Percentiles rank a stretch among this genome's conserved stretches.
Conservation (phyloP, 2,329 filamentous ascomycete genomes). For the Aspergillus arachidicola region DNA sequence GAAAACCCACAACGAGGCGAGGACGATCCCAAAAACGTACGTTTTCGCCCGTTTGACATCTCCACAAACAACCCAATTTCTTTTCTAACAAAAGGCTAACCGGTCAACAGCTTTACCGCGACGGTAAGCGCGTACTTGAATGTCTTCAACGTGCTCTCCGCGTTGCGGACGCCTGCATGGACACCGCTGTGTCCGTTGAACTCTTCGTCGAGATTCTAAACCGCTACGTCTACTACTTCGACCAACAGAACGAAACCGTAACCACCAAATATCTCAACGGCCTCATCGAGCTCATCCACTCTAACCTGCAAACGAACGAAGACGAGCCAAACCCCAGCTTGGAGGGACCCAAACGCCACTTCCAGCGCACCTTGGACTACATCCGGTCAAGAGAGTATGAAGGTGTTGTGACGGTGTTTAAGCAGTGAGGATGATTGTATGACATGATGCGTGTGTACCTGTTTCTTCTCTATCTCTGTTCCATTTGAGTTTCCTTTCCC, state of each 20-base stretch:
- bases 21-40: constrained; percentile 76
- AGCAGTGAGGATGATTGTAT: constrained; percentile 38
- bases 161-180: constrained; percentile 98
- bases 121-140: constrained; percentile 94
- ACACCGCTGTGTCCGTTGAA: constrained; percentile 94
- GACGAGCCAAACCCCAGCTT: constrained; percentile 66
- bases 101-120: constrained; percentile 76
- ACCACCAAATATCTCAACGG: constrained; percentile 98
- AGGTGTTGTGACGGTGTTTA: constrained; percentile 74
- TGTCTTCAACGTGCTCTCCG: constrained; percentile 93
- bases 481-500: constrained; percentile 12
- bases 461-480: constrained; percentile 10
- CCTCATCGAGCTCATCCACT: constrained; percentile 96
- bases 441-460: constrained; percentile 17
- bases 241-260: constrained; percentile 97
- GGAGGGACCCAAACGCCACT: constrained; percentile 90
- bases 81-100: not conserved
- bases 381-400: constrained; percentile 91
- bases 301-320: constrained; percentile 85
- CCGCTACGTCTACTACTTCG: constrained; percentile 98
- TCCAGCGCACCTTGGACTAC: constrained; percentile 91
- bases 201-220: constrained; percentile 98
- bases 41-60: constrained; percentile 38
- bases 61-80: not conserved
- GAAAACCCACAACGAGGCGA: constrained; percentile 77